phyloP scores from a whole-genome alignment of 1,284 basidiomycete species.

The Fistulinella cinereoalba region DNA sequence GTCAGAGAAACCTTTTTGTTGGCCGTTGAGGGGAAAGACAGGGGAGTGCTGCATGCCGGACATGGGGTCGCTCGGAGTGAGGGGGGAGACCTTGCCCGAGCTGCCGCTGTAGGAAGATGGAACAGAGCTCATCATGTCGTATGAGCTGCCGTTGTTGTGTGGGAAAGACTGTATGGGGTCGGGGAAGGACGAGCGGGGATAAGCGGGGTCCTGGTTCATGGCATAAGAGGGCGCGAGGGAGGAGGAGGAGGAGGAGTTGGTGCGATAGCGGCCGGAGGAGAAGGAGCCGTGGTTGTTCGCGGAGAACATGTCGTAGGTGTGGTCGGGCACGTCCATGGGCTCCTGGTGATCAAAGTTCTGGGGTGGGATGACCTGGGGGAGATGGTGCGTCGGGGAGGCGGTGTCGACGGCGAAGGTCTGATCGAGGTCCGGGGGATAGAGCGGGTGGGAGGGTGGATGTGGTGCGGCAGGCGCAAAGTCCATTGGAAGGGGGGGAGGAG shows the following conservation, averaged over 20 bases:
- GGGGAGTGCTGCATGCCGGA: constrained; percentile 52
- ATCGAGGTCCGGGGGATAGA: constrained; percentile 55
- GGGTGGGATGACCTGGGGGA: constrained; percentile 33
- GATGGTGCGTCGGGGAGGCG: constrained; percentile 35
- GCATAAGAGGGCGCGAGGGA: constrained; percentile 53
- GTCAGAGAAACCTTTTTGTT: constrained; percentile 54
- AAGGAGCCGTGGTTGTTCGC: constrained; percentile 44
- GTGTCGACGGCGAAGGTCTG: constrained; percentile 39
- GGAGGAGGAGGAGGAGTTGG: constrained; percentile 64
- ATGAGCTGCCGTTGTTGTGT: constrained; percentile 48
- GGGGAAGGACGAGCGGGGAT: constrained; percentile 54
- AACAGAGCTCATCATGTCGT: constrained; percentile 63
- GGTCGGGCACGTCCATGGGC: constrained; percentile 46
- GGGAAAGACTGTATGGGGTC: constrained; percentile 59
- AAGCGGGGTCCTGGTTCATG: constrained; percentile 54
- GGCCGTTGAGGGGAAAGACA: constrained; percentile 43
- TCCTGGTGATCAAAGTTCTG: constrained; percentile 44
- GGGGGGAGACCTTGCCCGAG: constrained; percentile 70
- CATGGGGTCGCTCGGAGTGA: constrained; percentile 65
- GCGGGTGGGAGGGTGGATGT: constrained; percentile 36
- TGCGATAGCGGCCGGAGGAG: constrained; percentile 57
- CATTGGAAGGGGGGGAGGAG: constrained; percentile 38
- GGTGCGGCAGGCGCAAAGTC: constrained; percentile 47
- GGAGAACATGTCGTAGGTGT: constrained; percentile 61
- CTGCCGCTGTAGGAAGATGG: constrained; percentile 53